Evolutionary conservation across 2,329 filamentous ascomycete genomes (phyloP).

Genomic region (Eurotiales sp.): DNA sequence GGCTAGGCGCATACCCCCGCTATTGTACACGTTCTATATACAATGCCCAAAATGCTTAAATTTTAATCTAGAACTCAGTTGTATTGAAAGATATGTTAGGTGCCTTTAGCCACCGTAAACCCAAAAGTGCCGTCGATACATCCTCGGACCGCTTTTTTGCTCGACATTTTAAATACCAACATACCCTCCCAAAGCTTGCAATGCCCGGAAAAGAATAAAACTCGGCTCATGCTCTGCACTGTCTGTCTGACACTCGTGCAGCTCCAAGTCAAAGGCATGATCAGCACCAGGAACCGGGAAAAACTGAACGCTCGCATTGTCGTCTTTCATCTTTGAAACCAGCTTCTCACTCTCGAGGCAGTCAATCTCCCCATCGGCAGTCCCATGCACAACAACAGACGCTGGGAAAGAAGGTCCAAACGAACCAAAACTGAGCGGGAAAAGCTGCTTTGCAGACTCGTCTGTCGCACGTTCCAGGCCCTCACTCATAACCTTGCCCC

Average conservation of each 20-base stretch:
- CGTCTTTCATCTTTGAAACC: background rate
- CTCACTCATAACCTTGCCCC: background rate
- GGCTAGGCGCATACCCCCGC: no score
- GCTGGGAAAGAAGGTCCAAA: background rate
- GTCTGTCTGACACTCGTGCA: background rate
- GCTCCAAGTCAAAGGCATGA: constrained; percentile 13
- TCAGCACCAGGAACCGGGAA: constrained; percentile 4
- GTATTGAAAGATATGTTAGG: no score
- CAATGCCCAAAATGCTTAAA: no score
- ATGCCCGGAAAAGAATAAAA: background rate
- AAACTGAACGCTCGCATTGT: background rate
- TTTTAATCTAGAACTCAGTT: no score
- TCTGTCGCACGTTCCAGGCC: background rate
- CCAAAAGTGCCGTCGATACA: no score
- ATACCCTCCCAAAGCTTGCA: background rate
- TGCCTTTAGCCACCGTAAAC: no score
- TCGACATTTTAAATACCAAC: background rate
- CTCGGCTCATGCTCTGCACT: background rate
- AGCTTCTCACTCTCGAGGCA: constrained; percentile 1
- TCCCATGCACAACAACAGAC: constrained; percentile 5
- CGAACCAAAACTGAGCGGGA: background rate
- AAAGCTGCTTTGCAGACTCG: background rate
- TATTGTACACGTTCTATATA: no score
- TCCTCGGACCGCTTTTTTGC: no score
- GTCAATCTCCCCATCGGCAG: background rate